Conservation (phyloP, 371 early-diverging fungal genomes). For the Apophysomyces trapeziformis region DNA sequence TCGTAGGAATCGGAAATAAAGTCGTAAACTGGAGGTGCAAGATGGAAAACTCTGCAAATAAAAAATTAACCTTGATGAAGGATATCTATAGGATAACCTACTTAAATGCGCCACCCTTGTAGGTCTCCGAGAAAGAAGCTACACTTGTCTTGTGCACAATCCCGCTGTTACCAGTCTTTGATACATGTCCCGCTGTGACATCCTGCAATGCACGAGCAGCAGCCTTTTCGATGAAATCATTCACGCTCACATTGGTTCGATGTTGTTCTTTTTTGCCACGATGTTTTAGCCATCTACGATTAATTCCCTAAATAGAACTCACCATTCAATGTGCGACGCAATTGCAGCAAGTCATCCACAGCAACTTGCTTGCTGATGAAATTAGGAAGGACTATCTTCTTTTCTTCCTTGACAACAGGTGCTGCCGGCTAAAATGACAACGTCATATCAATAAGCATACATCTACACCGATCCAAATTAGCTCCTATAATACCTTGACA, state of each 20-base stretch:
- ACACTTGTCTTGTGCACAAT: constrained; percentile 24
- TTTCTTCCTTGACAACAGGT: constrained; percentile 22
- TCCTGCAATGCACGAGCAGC: constrained; percentile 77
- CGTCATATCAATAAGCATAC: not conserved
- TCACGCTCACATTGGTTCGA: constrained; percentile 74
- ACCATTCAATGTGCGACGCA: constrained; percentile 75
- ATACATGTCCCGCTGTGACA: constrained; percentile 59
- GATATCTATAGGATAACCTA: constrained; percentile 17
- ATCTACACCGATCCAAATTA: not conserved
- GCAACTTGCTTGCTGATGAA: constrained; percentile 73
- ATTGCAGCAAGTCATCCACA: constrained; percentile 68
- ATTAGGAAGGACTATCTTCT: constrained; percentile 32
- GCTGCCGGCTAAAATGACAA: constrained; percentile 23
- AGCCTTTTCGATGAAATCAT: constrained; percentile 90
- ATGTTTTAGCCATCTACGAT: not conserved
- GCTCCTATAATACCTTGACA: constrained; percentile 36
- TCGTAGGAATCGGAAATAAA: constrained; percentile 48
- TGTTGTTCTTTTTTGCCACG: constrained; percentile 44
- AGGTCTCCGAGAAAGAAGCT: constrained; percentile 26
- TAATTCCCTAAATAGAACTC: constrained; percentile 27
- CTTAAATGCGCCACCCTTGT: constrained; percentile 48
- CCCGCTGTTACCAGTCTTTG: constrained; percentile 37
- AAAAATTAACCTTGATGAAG: constrained; percentile 4
- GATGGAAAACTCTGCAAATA: constrained; percentile 40
- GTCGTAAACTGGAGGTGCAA: constrained; percentile 49